Evolutionary conservation across 2,329 filamentous ascomycete genomes (phyloP), one percentile per base, ranked within the genome.

Genomic region (Cytospora chrysosperma): DNA sequence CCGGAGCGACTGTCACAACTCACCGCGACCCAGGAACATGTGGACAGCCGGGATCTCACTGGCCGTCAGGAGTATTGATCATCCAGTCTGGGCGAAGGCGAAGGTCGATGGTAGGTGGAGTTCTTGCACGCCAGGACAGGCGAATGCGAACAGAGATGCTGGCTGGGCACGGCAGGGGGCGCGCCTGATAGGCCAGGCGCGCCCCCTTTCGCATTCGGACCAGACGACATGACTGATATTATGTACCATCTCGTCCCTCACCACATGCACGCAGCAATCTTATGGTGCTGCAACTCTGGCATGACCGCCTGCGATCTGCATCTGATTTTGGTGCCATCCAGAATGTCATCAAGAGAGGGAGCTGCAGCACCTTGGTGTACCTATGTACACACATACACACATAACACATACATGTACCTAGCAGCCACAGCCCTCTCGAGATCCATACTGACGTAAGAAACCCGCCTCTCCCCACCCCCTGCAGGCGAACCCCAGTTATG

Each of bases 131-230:
- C 57, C 40, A 19, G 50, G 61, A 61, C 40, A 54, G 52, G 56
- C 53, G 27, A 51, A 54, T 53, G 56, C 47, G 61, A 65, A 64
- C 56, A 64, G n/a, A 65, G 64, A 65, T 64, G 61, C 64, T 65
- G 61, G 64, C 64, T 63, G 61, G 50, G 64, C 27, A 47, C 54
- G 59, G 54, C 56, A 49, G 43, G 32, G 62, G n/a, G n/a, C n/a
- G n/a, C n/a, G 62, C 59, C 58, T 62, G 62, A 52, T 58, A 60
- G 50, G 58, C 51, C 50, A 54, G 27, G 26, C 10, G 26, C 10
- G 12, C 26, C 27, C 40, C 57, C 37, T 34, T 30, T 32, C 26
- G 47, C 30, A 47, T 37, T 47, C 50, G 58, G 58, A 9, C 43
- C 17, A 32, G 30, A 43, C 40, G 57, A 30, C 24, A n/a, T n/a